These are phyloP conservation scores for Trametes polyzona DNA, from an alignment of 1,284 basidiomycete genomes.

Conservation along the genomic window DNA sequence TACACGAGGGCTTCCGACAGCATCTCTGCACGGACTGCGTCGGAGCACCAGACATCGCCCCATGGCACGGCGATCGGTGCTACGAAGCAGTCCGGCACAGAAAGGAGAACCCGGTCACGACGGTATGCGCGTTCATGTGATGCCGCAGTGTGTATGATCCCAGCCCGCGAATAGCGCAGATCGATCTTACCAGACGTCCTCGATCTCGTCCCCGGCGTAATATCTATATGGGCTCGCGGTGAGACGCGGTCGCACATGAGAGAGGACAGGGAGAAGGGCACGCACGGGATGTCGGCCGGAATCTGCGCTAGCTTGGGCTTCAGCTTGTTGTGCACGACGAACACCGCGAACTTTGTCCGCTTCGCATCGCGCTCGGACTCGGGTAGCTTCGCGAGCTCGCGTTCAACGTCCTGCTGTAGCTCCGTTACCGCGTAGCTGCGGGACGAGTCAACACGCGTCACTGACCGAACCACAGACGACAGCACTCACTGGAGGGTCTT, in stretches of 20 bases:
- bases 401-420: constrained; percentile 84
- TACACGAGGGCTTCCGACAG: no score
- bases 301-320: constrained; percentile 83
- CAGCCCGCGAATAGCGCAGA: constrained; percentile 17
- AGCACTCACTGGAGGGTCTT: constrained; percentile 86
- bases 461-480: no score
- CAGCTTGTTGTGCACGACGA: constrained; percentile 95
- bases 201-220: constrained; percentile 68
- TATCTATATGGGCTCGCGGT: constrained; percentile 52
- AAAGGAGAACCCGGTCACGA: no score
- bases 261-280: constrained; percentile 14
- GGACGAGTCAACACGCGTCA: no score
- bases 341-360: constrained; percentile 85
- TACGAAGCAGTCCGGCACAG: no score
- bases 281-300: constrained; percentile 68
- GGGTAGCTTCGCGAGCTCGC: constrained; percentile 65
- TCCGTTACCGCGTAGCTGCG: constrained; percentile 85
- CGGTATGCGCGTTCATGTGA: background rate
- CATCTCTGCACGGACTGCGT: no score
- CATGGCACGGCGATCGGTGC: no score
- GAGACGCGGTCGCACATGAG: background rate
- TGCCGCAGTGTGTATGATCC: no score
- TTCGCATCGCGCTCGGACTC: constrained; percentile 73
- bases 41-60: no score
- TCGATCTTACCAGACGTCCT: constrained; percentile 47